phyloP scores from a whole-genome alignment of 2,329 filamentous ascomycete species.

The Aspergillus candidus region DNA sequence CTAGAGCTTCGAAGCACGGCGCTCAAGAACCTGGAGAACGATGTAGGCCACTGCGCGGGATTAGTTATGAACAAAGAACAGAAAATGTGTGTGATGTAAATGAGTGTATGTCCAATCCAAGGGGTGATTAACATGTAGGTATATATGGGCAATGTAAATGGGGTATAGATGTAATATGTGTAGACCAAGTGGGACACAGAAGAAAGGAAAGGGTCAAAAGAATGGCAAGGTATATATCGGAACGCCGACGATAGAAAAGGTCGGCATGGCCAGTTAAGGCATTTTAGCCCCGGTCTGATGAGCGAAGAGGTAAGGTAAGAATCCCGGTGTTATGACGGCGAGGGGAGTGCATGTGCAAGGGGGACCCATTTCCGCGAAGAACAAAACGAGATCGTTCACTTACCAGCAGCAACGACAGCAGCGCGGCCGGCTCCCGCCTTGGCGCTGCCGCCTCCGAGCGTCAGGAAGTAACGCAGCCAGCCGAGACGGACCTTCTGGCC shows the following conservation, averaged over 20 bases:
- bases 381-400: conserved; percentile 23
- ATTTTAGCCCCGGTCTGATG: conserved; percentile 3
- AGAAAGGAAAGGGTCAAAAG: not conserved
- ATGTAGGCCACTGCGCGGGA: conserved; percentile 26
- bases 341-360: too few species aligned
- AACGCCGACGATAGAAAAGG: not conserved
- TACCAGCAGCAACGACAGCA: conserved; percentile 33
- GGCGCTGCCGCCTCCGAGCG: conserved; percentile 36
- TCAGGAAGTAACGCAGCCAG: conserved; percentile 36
- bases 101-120: conserved; percentile 1
- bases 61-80: not conserved
- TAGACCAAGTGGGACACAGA: not conserved
- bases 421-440: conserved; percentile 33
- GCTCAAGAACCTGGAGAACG: conserved; percentile 28
- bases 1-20: conserved; percentile 29
- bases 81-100: conserved; percentile 1
- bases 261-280: too few species aligned
- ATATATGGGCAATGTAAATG: not conserved
- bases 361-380: not conserved
- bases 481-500: conserved; percentile 40
- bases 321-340: conserved; percentile 1
- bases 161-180: not conserved
- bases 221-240: not conserved
- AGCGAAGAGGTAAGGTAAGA: conserved; percentile 6
- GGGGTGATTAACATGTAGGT: not conserved